These are phyloP conservation scores for Sphaerobolus stellatus DNA, from an alignment of 1,284 basidiomycete species.

Conservation along the genomic window DNA sequence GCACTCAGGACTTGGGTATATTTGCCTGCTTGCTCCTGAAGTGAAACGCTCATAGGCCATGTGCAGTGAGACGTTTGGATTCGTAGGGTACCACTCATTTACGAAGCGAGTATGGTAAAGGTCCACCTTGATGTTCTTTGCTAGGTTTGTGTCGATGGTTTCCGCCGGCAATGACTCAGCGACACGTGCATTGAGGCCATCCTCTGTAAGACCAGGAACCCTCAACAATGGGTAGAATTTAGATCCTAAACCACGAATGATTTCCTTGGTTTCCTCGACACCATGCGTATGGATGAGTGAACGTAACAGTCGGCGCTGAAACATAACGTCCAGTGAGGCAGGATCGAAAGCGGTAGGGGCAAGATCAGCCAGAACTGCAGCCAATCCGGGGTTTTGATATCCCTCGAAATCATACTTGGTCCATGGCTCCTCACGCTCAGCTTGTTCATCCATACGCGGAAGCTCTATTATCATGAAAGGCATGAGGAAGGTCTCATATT, in stretches of 20 bases:
- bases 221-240: neutral
- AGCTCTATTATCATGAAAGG: constrained; percentile 9
- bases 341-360: neutral
- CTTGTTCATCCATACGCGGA: neutral
- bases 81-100: constrained; percentile 40
- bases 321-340: neutral
- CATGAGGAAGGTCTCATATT: constrained; percentile 1
- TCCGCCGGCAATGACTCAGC: too few relatives aligned
- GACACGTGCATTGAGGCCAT: too few relatives aligned
- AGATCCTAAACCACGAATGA: constrained; percentile 6
- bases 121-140: constrained; percentile 26
- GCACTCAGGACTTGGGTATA: constrained; percentile 52
- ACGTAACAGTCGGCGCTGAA: constrained; percentile 2
- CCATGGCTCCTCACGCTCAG: neutral
- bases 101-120: constrained; percentile 37
- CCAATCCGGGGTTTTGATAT: constrained; percentile 5
- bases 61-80: constrained; percentile 27
- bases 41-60: constrained; percentile 41
- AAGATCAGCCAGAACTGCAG: neutral
- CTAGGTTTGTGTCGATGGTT: too few relatives aligned
- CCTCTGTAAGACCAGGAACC: constrained; percentile 1
- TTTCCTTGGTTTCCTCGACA: constrained; percentile 2
- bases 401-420: neutral
- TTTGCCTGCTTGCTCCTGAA: constrained; percentile 33
- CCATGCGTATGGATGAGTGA: constrained; percentile 10